Evolutionary conservation across 768 basidiomycete genomes (phyloP), one percentile per base, ranked within the genome.

Genomic region (Leucocoprinus birnbaumii): DNA sequence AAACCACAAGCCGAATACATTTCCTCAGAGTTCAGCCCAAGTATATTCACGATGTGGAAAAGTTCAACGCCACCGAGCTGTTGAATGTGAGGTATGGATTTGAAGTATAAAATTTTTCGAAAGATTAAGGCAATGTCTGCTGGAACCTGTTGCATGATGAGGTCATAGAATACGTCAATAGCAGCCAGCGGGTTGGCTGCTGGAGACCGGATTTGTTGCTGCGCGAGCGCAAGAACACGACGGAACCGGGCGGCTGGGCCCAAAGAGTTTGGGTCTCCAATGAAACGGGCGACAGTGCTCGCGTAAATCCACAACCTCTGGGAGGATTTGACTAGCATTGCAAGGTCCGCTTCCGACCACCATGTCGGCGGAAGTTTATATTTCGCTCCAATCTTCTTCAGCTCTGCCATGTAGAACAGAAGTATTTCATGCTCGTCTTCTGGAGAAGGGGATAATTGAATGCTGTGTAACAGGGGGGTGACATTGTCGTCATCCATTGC

Each of bases 361-460:
- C 58, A 59, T 1, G 51, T 31, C n/a, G 48, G 38, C 2, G 48
- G 51, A 3, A 37, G 16, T 4, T 21, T 38, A n/a, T 21, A 25
- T 8, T 40, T 40, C 18, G 40, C 38, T 3, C 21, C 22, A 14
- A 31, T 48, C 8, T 43, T 24, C 13, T 19, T 8, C 13, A 59
- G 50, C 25, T 45, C 55, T 19, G 53, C 52, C 22, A 22, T 34
- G 4, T 51, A 45, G 46, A 48, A 59, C 24, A 27, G 6, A 10
- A 44, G 38, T 27, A 59, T 50, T 19, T 57, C 55, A 25, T 43
- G 18, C 6, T 51, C 48, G 6, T 38, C 40, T 6, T 53, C 47
- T 34, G 41, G 43, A 14, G 42, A 53, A 19, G 41, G 51, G 11
- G 51, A 45, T 2, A 59, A 48, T 13, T 48, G 24, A 3, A 59